phyloP scores from a whole-genome alignment of 1,139 yeast species.

The Saccharomyces hybrid region DNA sequence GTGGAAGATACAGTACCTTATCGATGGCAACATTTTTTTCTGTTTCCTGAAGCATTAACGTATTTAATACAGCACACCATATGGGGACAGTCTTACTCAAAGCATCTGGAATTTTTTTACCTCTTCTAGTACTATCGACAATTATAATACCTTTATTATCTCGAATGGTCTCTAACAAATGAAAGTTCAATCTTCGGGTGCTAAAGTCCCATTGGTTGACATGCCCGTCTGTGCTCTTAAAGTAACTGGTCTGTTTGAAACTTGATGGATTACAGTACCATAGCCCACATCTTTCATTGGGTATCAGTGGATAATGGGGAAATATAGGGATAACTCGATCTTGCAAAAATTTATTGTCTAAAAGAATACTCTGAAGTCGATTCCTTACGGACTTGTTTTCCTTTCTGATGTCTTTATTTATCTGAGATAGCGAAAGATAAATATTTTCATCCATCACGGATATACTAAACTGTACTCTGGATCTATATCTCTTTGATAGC shows the following conservation, averaged over 20 bases:
- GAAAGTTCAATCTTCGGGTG: conserved; percentile 62
- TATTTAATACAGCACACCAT: conserved; percentile 80
- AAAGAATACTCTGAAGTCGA: conserved; percentile 60
- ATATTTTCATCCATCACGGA: conserved; percentile 1
- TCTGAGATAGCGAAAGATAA: conserved; percentile 11
- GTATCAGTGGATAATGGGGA: conserved; percentile 40
- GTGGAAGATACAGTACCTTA: conserved; percentile 43
- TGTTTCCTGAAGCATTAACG: conserved; percentile 34
- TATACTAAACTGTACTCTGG: background rate
- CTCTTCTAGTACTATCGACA: conserved; percentile 82
- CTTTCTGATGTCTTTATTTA: conserved; percentile 35
- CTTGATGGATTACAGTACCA: conserved; percentile 61
- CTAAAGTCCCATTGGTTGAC: conserved; percentile 74
- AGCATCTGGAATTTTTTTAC: conserved; percentile 81
- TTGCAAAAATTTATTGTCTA: conserved; percentile 46
- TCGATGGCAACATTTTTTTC: conserved; percentile 10
- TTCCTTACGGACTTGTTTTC: conserved; percentile 53
- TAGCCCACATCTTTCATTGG: conserved; percentile 81
- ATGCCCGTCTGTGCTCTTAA: conserved; percentile 90
- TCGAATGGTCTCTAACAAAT: conserved; percentile 45
- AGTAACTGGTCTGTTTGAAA: conserved; percentile 49
- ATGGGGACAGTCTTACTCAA: conserved; percentile 79
- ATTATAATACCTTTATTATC: conserved; percentile 44
- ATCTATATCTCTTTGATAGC: background rate
- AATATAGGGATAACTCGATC: conserved; percentile 28